Evolutionary conservation across 257 asterid species (phyloP).

Genomic region (Anisodus tanguticus): DNA sequence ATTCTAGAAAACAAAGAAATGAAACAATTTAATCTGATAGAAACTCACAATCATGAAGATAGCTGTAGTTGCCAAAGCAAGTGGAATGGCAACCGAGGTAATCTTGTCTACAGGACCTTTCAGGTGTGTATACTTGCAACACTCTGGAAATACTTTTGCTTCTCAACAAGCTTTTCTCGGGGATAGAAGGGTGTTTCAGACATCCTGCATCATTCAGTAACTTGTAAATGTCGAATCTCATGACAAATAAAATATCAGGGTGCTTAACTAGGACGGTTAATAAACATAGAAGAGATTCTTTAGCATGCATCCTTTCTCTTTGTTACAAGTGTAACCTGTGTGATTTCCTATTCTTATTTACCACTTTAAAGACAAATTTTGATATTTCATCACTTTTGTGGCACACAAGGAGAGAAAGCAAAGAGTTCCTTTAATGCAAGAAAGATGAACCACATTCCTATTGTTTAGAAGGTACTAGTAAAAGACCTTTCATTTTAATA

Average conservation of each 20-base stretch:
- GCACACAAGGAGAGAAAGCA: not conserved
- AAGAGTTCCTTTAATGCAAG: not conserved
- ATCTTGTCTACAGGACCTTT: slow-evolving; percentile 63
- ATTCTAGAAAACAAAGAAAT: not conserved
- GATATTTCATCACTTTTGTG: not conserved
- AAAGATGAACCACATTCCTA: not conserved
- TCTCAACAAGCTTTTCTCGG: slow-evolving; percentile 68
- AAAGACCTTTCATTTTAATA: not conserved
- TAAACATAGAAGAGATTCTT: not conserved
- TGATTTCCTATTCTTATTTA: not conserved
- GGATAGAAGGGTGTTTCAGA: slow-evolving; percentile 76
- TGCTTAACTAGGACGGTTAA: not conserved
- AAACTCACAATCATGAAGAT: slow-evolving; percentile 65
- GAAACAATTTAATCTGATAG: not conserved
- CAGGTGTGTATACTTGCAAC: slow-evolving; percentile 63
- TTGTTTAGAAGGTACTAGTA: not conserved
- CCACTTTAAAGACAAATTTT: not conserved
- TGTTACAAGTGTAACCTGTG: not conserved
- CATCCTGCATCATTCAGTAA: slow-evolving; percentile 58
- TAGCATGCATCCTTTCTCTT: not conserved
- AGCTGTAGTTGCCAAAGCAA: slow-evolving; percentile 62
- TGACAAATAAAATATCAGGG: not conserved
- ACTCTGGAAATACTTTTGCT: slow-evolving; percentile 63
- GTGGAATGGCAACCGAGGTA: slow-evolving; percentile 76
- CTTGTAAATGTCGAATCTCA: not conserved